Evolutionary conservation across 805 yeast species (phyloP).

Genomic region (Priceomyces medius): DNA sequence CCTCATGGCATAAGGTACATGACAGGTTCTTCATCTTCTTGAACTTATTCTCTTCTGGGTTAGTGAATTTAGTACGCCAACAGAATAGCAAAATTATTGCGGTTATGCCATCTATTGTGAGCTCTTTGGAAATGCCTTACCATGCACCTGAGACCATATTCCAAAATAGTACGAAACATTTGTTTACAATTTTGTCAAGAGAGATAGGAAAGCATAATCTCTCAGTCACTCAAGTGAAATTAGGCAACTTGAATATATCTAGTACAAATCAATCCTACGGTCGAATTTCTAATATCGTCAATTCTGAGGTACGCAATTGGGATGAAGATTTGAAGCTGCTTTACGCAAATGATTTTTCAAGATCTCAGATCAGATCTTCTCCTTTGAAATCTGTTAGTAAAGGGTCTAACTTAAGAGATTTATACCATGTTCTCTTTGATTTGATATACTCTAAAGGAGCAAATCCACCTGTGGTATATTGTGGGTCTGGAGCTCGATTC

Average conservation of each 20-base stretch:
- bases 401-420: slow-evolving; percentile 34
- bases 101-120: slow-evolving; percentile 55
- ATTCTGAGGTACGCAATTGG: slow-evolving; percentile 42
- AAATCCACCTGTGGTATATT: slow-evolving; percentile 35
- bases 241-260: slow-evolving; percentile 40
- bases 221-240: slow-evolving; percentile 37
- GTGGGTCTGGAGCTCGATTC: slow-evolving; percentile 42
- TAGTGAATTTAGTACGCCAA: slow-evolving; percentile 51
- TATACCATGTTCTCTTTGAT: slow-evolving; percentile 41
- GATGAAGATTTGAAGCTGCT: slow-evolving; percentile 30
- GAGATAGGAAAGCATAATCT: slow-evolving; percentile 36
- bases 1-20: slow-evolving; percentile 52
- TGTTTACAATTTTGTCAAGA: slow-evolving; percentile 34
- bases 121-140: slow-evolving; percentile 56
- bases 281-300: slow-evolving; percentile 25
- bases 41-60: slow-evolving; percentile 53
- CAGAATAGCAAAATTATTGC: slow-evolving; percentile 51
- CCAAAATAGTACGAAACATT: slow-evolving; percentile 41
- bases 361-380: slow-evolving; percentile 27
- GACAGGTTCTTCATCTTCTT: slow-evolving; percentile 49
- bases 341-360: slow-evolving; percentile 32
- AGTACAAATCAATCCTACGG: slow-evolving; percentile 17
- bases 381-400: slow-evolving; percentile 29
- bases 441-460: slow-evolving; percentile 25
- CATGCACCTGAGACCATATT: slow-evolving; percentile 62